Evolutionary conservation across 371 early-diverging fungal species (phyloP), one percentile per base, ranked within the genome.

Genomic region (Lichtheimia corymbifera): DNA sequence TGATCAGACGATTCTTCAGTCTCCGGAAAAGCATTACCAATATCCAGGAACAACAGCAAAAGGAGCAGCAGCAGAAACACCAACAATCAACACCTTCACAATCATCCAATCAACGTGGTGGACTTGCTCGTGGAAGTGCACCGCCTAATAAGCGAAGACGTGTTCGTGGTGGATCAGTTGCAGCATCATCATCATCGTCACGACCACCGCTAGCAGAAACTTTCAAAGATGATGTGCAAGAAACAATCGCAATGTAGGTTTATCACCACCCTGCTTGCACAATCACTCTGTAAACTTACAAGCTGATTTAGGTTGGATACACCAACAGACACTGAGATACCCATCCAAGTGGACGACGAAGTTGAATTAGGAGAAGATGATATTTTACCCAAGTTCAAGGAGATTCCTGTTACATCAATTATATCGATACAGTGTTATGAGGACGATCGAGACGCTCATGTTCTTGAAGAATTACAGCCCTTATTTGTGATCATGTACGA

Each of bases 401-500:
- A 65, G 42, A 65, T 81, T 5, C 64, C 70, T 27, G 62, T 55
- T 12, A 53, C 54, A 6, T 63, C 70, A 0, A 35, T 72, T 3
- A 53, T 93, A 3, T 69, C 90, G 1, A 79, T 95, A 12, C 87
- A 89, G 25, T 80, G 88, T 27, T 93, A 90, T 60, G 71, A 74
- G 2, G 80, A 79, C 15, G 81, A 83, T 52, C 57, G 65, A 0
- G 83, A 84, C 55, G 74, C 76, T 9, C 69, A 69, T 35, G 47
- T 90, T 0, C 67, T 97, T 52, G 82, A 90, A 59, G 79, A 84
- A 15, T 59, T 89, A n/a, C 67, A 82, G 27, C 98, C 98, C 9
- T 70, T 84, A 20, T 90, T 86, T 53, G 87, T 98, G 24, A 82
- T 98, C 27, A 86, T 97, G 87, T 96, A 93, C 66, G 93, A 95